Base-by-base conservation (phyloP, 345 rosid species). In the Draba incana region DNA sequence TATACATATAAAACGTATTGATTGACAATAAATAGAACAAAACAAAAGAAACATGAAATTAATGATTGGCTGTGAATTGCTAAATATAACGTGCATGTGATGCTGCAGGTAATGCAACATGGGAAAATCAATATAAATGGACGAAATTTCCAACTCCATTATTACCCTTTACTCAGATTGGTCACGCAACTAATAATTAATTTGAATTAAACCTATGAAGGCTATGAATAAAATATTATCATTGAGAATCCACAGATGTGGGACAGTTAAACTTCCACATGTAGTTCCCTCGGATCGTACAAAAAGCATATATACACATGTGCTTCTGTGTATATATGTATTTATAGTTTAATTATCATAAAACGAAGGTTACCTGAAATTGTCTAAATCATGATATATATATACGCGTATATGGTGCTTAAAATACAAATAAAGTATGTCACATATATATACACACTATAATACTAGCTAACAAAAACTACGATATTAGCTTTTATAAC, bases 221-320 rank as follows among this genome's bases (percentile, higher is more conserved):
- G 57, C 51, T 64, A 23, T 51, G 13, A 24, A 66, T 44, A 33
- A 56, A 66, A 35, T 52, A 58, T 59, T 53, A 68, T 74, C 25
- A 60, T n/a, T 67, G 64, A 60, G 68, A 68, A 68, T 75, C 64
- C 69, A 55, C 46, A 68, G 73, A 68, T 68, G 59, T 56, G 64
- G 64, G 74, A 75, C 69, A 61, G 74, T 68, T 68, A 48, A 75
- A 75, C 59, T 57, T 75, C 65, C 69, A 75, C 69, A 68, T 62
- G 69, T 62, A 28, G 46, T 31, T 62, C 64, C 47, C 68, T 68
- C 25, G 31, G 59, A 23, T 55, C 62, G 8, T 66, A 8, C 13
- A 60, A 66, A 59, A 66, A 33, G 54, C 51, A 37, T 33, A 59
- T 59, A 39, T 7, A 65, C 8, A 59, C 61, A 66, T 73, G 70